Evolutionary conservation across 495 filamentous ascomycete species (phyloP).

Genomic region (Tuber microsphaerosporum): DNA sequence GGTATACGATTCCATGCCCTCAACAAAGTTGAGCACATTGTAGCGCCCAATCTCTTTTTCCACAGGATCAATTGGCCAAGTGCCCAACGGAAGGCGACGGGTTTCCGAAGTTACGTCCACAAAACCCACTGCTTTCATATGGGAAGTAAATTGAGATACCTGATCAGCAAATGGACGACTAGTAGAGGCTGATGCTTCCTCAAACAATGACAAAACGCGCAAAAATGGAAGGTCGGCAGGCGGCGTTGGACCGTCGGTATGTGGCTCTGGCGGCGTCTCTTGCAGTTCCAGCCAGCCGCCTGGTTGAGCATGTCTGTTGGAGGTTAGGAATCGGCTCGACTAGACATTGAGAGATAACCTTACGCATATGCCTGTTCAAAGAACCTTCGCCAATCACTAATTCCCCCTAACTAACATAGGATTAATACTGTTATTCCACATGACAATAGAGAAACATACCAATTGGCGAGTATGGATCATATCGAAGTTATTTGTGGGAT

Average conservation of each 20-base stretch:
- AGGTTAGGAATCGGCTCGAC: conserved; percentile 8
- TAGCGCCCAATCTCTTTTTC: conserved; percentile 35
- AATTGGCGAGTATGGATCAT: conserved; percentile 35
- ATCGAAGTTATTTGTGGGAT: conserved; percentile 39
- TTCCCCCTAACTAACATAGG: conserved; percentile 27
- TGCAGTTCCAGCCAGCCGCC: conserved; percentile 39
- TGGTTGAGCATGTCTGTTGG: conserved; percentile 27
- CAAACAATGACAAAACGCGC: conserved; percentile 11
- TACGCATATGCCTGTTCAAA: conserved; percentile 34
- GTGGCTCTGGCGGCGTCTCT: conserved; percentile 24
- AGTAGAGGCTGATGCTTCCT: conserved; percentile 19
- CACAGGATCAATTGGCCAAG: conserved; percentile 27
- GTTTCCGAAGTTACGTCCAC: conserved; percentile 31
- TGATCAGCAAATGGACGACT: conserved; percentile 19
- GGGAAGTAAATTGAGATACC: conserved; percentile 23
- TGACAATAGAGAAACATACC: conserved; percentile 10
- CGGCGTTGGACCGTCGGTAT: conserved; percentile 21
- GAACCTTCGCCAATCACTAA: conserved; percentile 31
- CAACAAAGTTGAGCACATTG: conserved; percentile 33
- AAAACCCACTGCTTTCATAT: conserved; percentile 32
- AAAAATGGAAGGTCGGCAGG: conserved; percentile 31
- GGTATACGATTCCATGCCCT: conserved; percentile 35
- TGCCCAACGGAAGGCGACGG: conserved; percentile 23
- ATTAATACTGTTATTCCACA: background rate
- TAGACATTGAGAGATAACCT: background rate